phyloP scores from a whole-genome alignment of 2,329 filamentous ascomycete species.

The Aureobasidium sp. region DNA sequence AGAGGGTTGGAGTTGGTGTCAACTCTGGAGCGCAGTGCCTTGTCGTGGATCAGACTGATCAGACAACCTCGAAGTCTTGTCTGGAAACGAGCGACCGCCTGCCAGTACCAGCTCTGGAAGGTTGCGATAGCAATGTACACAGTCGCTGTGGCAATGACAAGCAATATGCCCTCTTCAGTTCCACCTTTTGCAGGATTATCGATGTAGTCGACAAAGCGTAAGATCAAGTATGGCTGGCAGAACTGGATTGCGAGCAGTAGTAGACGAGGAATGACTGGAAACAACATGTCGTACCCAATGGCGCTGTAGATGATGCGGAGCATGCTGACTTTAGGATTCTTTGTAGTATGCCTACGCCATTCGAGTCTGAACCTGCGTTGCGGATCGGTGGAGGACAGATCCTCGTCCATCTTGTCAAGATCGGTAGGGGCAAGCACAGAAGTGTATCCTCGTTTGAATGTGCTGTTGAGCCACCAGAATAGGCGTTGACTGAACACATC shows the following conservation, averaged over 20 bases:
- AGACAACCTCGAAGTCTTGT: conserved; percentile 20
- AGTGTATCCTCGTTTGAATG: conserved; percentile 23
- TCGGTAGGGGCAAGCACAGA: conserved; percentile 21
- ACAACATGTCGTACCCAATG: conserved; percentile 18
- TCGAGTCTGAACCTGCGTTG: conserved; percentile 15
- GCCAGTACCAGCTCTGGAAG: conserved; percentile 20
- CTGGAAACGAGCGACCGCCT: conserved; percentile 18
- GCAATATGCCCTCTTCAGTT: conserved; percentile 19
- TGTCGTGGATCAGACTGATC: conserved; percentile 21
- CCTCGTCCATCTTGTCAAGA: conserved; percentile 20
- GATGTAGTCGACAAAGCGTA: conserved; percentile 18
- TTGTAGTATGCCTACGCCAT: conserved; percentile 15
- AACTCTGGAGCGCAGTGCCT: conserved; percentile 17
- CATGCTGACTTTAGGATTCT: conserved; percentile 10
- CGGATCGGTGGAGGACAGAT: conserved; percentile 19
- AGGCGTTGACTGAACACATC: conserved; percentile 28
- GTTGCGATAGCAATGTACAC: conserved; percentile 20
- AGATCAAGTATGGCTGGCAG: conserved; percentile 22
- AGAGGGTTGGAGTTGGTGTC: conserved; percentile 16
- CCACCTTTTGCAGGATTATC: conserved; percentile 12
- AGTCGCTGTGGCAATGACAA: conserved; percentile 21
- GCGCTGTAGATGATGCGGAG: conserved; percentile 15
- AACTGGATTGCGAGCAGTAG: conserved; percentile 17
- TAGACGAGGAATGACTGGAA: conserved; percentile 19
- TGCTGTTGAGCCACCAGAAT: conserved; percentile 29